Base-by-base conservation (phyloP, 2,329 filamentous ascomycete genomes). In the Blastomyces emzantsi region DNA sequence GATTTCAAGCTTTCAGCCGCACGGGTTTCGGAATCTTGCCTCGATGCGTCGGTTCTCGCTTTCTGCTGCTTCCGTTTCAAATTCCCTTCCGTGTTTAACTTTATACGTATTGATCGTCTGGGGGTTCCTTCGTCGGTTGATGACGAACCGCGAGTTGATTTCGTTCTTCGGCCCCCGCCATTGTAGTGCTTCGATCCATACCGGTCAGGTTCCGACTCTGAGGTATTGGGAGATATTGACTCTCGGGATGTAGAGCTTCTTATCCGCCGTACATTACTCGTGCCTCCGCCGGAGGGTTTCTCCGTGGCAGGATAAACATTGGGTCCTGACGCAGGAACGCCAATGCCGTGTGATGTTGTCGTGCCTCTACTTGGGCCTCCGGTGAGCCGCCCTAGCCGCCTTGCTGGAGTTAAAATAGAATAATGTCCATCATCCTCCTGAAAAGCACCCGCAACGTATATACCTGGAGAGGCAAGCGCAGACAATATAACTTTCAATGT, bases 1-100 rank as follows among this genome's bases (percentile, higher is more conserved):
- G 94, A 97, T 75, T 99, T 99, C 66, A 99, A 82, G 64, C 90
- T 90, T 60, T 90, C 88, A 7, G 91, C 87, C 64, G 90, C 80
- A 64, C 87, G 75, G n/a, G 76, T 69, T 61, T 74, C 70, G 49
- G 69, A 60, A 61, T 71, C 65, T 33, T 68, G 63, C 30, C 67
- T 67, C 57, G 36, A 36, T 52, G 71, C 70, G 66, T 70, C 67
- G 19, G 68, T 64, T n/a, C 70, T 66, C 61, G 72, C 70, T 60
- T 72, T 71, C 52, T 75, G 73, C 63, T 73, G 84, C 74, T 91
- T 92, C 64, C 89, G 85, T 73, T 90, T 87, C 67, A 87, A 83
- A 63, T 89, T 78, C 51, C 85, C 90, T 69, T 96, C 90, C 66
- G 87, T 90, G 74, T 93, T 87, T 17, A 96, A 81, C 76, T 94